phyloP scores from a whole-genome alignment of 164 flowering plant genomes.

The Malania oleifera region DNA sequence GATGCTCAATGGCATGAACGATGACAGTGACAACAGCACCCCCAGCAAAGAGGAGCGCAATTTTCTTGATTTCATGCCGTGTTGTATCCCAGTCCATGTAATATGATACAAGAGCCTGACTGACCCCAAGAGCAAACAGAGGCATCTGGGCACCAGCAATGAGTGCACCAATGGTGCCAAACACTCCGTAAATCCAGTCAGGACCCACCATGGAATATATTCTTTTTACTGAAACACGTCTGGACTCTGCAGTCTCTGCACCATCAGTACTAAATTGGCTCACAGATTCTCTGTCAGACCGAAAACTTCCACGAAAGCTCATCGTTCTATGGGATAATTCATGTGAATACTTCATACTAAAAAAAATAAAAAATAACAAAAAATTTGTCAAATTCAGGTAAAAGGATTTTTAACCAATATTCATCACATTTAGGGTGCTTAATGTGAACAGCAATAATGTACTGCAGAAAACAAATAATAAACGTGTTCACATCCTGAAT shows the following conservation, averaged over 20 bases:
- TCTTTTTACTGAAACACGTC: constrained; percentile 48
- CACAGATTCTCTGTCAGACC: constrained; percentile 71
- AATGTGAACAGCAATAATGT: no score
- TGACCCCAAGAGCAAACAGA: constrained; percentile 87
- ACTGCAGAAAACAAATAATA: no score
- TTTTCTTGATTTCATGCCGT: constrained; percentile 56
- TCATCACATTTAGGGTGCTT: no score
- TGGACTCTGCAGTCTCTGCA: constrained; percentile 27
- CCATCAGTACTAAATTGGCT: constrained; percentile 42
- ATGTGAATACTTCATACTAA: constrained; percentile 55
- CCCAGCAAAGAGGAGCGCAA: constrained; percentile 60
- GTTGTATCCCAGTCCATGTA: constrained; percentile 96
- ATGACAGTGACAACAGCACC: constrained; percentile 64
- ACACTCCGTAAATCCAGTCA: constrained; percentile 68
- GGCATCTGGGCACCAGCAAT: constrained; percentile 93
- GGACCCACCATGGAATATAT: constrained; percentile 77
- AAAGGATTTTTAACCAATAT: not conserved
- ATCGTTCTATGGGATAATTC: constrained; percentile 55
- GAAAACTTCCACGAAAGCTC: constrained; percentile 77
- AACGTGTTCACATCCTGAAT: no score
- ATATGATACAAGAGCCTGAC: constrained; percentile 81
- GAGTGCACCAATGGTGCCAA: constrained; percentile 62
- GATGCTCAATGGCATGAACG: constrained; percentile 62
- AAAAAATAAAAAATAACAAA: not conserved
- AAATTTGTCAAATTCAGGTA: not conserved